Evolutionary conservation across 2,329 filamentous ascomycete species (phyloP), one percentile per base, ranked within the genome.

Genomic region (Daldinia eschscholtzii): DNA sequence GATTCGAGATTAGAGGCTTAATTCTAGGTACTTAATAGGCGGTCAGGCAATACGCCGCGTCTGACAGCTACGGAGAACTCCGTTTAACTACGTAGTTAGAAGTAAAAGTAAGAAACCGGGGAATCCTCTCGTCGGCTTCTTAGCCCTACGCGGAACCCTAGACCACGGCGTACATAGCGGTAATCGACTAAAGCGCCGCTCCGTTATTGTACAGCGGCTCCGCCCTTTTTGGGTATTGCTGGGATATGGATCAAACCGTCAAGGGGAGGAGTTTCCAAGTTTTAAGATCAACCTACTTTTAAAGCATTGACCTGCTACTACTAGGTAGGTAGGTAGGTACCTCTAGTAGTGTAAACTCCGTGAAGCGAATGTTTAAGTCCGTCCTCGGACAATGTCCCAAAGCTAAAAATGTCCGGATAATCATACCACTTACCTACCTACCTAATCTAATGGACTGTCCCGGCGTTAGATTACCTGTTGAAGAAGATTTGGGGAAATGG

Each of bases 61-160:
- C 4, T 42, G 35, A 39, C 4, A 5, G 12, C 13, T 15, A 13
- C 42, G 42, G 42, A n/a, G 13, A 26, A 28, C 44, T 28, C 44
- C 44, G 23, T 48, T 26, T 48, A n/a, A n/a, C n/a, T n/a, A n/a
- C n/a, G n/a, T n/a, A n/a, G n/a, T n/a, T n/a, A n/a, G n/a, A n/a
- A n/a, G n/a, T n/a, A n/a, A n/a, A n/a, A n/a, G n/a, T n/a, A 46
- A 46, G 42, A 46, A 46, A 23, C 20, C 42, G 42, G 42, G 42
- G 7, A 15, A 48, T 26, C 20, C 23, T 48, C 3, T 48, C 20
- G 20, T 26, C 44, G 44, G 44, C 44, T 15, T 48, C 44, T 26
- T 48, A 48, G 23, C 44, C 44, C 6, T 48, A 48, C 44, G 2
- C 44, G 20, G 10, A 44, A 23, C 44, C 20, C 44, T 33, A 48